These are phyloP conservation scores for Tricholoma furcatifolium DNA, from an alignment of 768 basidiomycete genomes.

Conservation along the genomic window DNA sequence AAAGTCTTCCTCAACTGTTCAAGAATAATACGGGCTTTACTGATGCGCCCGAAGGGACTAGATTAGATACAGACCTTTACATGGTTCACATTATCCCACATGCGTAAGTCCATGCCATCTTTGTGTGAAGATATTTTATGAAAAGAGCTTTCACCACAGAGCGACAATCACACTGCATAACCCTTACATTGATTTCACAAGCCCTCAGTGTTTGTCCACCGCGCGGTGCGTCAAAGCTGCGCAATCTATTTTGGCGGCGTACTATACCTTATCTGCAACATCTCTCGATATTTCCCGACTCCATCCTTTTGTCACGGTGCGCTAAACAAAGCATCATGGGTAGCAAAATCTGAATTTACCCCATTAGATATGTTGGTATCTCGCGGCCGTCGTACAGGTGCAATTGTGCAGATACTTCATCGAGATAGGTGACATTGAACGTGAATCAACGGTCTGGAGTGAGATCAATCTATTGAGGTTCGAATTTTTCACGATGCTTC, in stretches of 20 bases:
- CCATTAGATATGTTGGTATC: slow-evolving; percentile 83
- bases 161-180: slow-evolving; percentile 88
- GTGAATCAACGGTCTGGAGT: slow-evolving; percentile 81
- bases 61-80: slow-evolving; percentile 79
- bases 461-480: slow-evolving; percentile 84
- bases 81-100: slow-evolving; percentile 86
- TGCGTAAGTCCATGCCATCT: slow-evolving; percentile 51
- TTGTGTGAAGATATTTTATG: slow-evolving; percentile 9
- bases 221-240: slow-evolving; percentile 75
- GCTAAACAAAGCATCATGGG: slow-evolving; percentile 24
- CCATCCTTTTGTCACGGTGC: slow-evolving; percentile 80
- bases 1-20: slow-evolving; percentile 66
- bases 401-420: slow-evolving; percentile 87
- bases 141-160: slow-evolving; percentile 35
- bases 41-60: slow-evolving; percentile 55
- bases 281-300: slow-evolving; percentile 78
- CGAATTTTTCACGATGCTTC: slow-evolving; percentile 13
- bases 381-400: slow-evolving; percentile 84
- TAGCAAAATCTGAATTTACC: not conserved
- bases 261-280: slow-evolving; percentile 77
- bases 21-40: slow-evolving; percentile 63
- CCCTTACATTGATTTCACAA: slow-evolving; percentile 74
- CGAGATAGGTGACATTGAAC: slow-evolving; percentile 69
- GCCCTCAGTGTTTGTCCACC: slow-evolving; percentile 64
- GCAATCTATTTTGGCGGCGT: slow-evolving; percentile 68